Evolutionary conservation across 768 basidiomycete genomes (phyloP).

Genomic region (Kwoniella europaea): DNA sequence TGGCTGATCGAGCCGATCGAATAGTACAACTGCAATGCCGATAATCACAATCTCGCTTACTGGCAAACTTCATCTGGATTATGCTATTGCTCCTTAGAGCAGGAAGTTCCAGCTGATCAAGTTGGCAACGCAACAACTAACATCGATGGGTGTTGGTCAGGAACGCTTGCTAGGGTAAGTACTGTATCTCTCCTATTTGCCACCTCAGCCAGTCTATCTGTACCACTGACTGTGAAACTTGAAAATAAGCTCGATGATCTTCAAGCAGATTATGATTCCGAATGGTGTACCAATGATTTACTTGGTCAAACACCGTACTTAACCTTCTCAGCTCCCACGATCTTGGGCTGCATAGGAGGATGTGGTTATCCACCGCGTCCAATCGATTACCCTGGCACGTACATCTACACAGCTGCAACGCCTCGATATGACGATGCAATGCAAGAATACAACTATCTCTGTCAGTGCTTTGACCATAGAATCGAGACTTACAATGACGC

Average conservation of each 20-base stretch:
- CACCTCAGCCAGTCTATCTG: background rate
- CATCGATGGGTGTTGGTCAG: background rate
- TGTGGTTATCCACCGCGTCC: background rate
- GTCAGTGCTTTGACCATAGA: background rate
- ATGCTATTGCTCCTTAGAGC: background rate
- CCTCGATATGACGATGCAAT: background rate
- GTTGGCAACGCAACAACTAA: background rate
- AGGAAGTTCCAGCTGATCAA: background rate
- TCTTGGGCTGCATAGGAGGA: background rate
- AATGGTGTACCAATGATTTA: background rate
- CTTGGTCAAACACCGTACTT: background rate
- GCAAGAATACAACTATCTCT: background rate
- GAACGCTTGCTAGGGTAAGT: background rate
- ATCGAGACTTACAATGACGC: background rate
- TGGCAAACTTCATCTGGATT: background rate
- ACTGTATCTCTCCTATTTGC: background rate
- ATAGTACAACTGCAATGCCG: background rate
- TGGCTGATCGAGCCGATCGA: background rate
- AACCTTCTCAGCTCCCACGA: background rate
- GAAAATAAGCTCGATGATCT: constrained; percentile 1
- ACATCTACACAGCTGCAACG: background rate
- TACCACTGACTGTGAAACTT: background rate
- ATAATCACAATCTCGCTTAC: background rate
- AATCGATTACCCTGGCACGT: background rate
- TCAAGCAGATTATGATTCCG: background rate